These are phyloP conservation scores for Xylaria sp. DNA, from an alignment of 2,329 filamentous ascomycete genomes.

Conservation along the genomic window DNA sequence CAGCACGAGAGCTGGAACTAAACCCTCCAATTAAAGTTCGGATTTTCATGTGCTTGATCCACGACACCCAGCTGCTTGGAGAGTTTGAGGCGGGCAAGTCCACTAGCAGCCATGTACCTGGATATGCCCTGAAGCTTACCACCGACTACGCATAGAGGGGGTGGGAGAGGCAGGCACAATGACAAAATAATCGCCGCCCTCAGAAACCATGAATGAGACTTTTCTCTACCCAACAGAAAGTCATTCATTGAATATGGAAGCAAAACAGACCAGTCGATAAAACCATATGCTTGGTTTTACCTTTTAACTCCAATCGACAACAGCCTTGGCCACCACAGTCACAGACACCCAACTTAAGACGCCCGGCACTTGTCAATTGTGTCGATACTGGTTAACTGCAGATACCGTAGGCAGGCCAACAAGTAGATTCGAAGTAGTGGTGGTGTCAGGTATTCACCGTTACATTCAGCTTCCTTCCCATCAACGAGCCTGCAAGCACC, in stretches of 20 bases:
- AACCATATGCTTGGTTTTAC: background rate
- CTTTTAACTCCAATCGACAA: conserved; percentile 1
- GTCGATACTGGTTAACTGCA: background rate
- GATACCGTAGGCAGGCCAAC: background rate
- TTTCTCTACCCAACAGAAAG: background rate
- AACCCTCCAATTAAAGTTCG: background rate
- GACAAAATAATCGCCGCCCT: background rate
- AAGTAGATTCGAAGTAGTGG: background rate
- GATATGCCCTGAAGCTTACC: conserved; percentile 19
- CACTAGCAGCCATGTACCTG: conserved; percentile 8
- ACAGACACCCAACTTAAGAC: background rate
- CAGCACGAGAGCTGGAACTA: background rate
- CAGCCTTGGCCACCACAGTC: background rate
- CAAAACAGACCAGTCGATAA: background rate
- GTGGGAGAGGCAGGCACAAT: background rate
- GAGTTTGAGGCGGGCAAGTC: conserved; percentile 21
- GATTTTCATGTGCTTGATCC: background rate
- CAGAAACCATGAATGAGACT: background rate
- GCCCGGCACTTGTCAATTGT: background rate
- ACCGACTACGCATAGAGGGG: background rate
- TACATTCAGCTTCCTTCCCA: conserved; percentile 1
- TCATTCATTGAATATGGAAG: background rate
- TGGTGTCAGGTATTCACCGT: background rate
- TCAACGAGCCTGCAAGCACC: background rate
- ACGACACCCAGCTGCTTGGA: conserved; percentile 26